Conservation (phyloP, 352 stramenopile genomes). For the Pythium brachiatum region DNA sequence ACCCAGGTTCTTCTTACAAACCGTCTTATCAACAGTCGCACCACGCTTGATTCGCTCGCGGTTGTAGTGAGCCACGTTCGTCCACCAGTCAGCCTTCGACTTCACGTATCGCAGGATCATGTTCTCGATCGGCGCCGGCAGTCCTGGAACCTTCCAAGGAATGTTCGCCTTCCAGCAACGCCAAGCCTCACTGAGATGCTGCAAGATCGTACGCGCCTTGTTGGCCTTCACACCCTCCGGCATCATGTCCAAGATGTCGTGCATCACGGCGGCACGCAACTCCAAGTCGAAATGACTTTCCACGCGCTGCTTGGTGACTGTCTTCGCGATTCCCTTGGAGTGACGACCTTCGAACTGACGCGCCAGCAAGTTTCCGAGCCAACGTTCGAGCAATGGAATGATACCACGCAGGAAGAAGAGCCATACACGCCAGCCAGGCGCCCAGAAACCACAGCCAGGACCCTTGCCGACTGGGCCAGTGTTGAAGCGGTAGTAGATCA, state of each 20-base stretch:
- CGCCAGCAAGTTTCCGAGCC: constrained; percentile 98
- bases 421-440: constrained; percentile 98
- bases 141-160: constrained; percentile 99
- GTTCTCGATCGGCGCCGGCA: constrained; percentile 99
- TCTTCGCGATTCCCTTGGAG: constrained; percentile 98
- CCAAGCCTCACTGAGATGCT: constrained; percentile 99
- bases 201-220: constrained; percentile 98
- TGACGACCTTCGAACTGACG: constrained; percentile 99
- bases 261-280: constrained; percentile 98
- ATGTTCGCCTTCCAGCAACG: constrained; percentile 99
- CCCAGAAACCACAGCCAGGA: constrained; percentile 99
- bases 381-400: constrained; percentile 97
- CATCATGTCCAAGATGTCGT: constrained; percentile 99
- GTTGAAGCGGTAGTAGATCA: constrained; percentile 99
- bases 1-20: constrained; percentile 99
- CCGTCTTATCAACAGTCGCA: constrained; percentile 99
- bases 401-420: constrained; percentile 99
- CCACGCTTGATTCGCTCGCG: constrained; percentile 99
- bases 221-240: constrained; percentile 99
- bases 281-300: constrained; percentile 99
- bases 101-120: constrained; percentile 99
- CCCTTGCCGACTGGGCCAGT: constrained; percentile 99
- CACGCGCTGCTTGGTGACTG: constrained; percentile 99
- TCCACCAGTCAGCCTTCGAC: constrained; percentile 98
- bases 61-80: constrained; percentile 99